phyloP scores from a whole-genome alignment of 352 stramenopile species.

The Globisporangium solare region DNA sequence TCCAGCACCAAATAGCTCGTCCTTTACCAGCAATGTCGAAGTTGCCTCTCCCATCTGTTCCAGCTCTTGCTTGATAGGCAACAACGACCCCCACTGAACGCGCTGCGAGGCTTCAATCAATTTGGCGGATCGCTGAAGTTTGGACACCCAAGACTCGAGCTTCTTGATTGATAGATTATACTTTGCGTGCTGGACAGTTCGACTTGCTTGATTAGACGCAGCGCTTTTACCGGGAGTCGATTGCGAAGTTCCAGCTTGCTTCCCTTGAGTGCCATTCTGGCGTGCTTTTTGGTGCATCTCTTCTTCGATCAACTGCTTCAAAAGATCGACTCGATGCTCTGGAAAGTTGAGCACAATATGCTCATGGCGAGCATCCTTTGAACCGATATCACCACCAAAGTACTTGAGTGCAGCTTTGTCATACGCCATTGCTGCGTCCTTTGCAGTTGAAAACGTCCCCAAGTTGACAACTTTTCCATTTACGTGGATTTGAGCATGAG shows the following conservation, averaged over 20 bases:
- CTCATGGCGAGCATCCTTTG: constrained; percentile 34
- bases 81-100: constrained; percentile 54
- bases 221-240: background rate
- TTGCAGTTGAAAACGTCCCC: constrained; percentile 59
- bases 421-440: constrained; percentile 75
- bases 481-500: constrained; percentile 74
- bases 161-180: constrained; percentile 77
- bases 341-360: constrained; percentile 75
- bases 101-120: constrained; percentile 73
- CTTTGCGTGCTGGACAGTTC: constrained; percentile 62
- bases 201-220: constrained; percentile 18
- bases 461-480: constrained; percentile 76
- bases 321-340: constrained; percentile 45
- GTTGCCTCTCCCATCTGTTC: constrained; percentile 18
- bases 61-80: constrained; percentile 25
- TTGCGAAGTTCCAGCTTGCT: constrained; percentile 1
- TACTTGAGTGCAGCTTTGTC: constrained; percentile 75
- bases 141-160: constrained; percentile 67
- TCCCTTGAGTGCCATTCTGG: constrained; percentile 9
- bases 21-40: constrained; percentile 29
- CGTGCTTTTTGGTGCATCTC: constrained; percentile 47
- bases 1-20: constrained; percentile 48
- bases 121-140: constrained; percentile 68
- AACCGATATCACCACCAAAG: constrained; percentile 48
- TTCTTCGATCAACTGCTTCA: constrained; percentile 62